These are phyloP conservation scores for Leccinum aurantiacum DNA, from an alignment of 768 basidiomycete species.

Conservation along the genomic window DNA sequence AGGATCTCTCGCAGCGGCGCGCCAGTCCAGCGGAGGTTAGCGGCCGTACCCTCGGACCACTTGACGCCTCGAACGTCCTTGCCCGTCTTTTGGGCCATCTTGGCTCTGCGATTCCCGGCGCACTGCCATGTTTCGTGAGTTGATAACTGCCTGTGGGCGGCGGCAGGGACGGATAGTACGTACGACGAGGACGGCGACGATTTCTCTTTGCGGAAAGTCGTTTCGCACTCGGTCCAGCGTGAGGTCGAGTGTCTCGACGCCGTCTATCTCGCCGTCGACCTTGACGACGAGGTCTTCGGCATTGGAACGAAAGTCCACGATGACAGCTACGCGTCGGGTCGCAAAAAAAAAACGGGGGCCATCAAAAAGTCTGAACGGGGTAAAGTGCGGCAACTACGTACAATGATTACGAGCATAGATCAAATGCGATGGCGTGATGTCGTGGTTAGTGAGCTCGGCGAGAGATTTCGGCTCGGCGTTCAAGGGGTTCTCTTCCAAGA, in stretches of 20 bases:
- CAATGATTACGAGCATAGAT: slow-evolving; percentile 76
- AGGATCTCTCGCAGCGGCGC: slow-evolving; percentile 58
- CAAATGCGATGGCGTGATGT: slow-evolving; percentile 60
- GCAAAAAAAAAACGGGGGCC: not conserved
- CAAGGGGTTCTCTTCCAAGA: slow-evolving; percentile 47
- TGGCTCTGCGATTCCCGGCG: slow-evolving; percentile 65
- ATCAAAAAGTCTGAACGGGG: slow-evolving; percentile 2
- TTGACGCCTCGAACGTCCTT: slow-evolving; percentile 51
- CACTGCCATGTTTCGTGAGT: slow-evolving; percentile 37
- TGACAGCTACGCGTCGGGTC: slow-evolving; percentile 22
- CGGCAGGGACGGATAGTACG: slow-evolving; percentile 5
- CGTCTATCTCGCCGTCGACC: slow-evolving; percentile 28
- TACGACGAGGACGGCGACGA: slow-evolving; percentile 60
- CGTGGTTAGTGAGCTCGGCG: slow-evolving; percentile 45
- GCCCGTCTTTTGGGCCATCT: slow-evolving; percentile 58
- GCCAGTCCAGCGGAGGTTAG: slow-evolving; percentile 69
- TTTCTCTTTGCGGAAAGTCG: slow-evolving; percentile 24
- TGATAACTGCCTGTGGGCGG: not conserved
- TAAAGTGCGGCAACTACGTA: slow-evolving; percentile 36
- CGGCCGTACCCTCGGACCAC: slow-evolving; percentile 69
- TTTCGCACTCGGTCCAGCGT: slow-evolving; percentile 19
- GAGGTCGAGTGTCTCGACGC: slow-evolving; percentile 17
- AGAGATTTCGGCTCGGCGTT: slow-evolving; percentile 70
- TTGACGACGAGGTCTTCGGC: slow-evolving; percentile 26
- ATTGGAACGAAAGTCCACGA: slow-evolving; percentile 23